Conservation (phyloP, 176 grass and related monocot genomes). For the Secale cereale region DNA sequence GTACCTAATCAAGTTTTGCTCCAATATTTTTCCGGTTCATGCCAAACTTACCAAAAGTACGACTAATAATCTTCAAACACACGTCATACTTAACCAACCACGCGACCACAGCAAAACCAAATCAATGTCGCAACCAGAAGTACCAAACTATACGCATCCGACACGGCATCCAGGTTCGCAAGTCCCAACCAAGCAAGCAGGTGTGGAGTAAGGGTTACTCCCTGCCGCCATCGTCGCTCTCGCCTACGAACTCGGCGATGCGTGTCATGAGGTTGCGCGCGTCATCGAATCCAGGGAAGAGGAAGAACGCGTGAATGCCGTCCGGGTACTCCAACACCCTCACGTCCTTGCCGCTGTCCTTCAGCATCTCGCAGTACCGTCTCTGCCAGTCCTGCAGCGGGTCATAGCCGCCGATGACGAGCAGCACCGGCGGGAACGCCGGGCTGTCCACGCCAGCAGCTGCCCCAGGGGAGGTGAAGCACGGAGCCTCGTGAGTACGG, state of each 20-base stretch:
- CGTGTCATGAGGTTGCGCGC: constrained; percentile 30
- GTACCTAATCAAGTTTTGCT: background rate
- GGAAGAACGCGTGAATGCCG: constrained; percentile 64
- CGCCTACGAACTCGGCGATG: constrained; percentile 39
- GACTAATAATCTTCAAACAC: background rate
- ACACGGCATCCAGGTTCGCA: background rate
- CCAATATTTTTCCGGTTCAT: background rate
- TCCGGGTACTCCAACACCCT: constrained; percentile 53
- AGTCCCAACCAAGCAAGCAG: background rate
- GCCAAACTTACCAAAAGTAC: background rate
- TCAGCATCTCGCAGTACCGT: constrained; percentile 42
- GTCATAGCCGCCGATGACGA: constrained; percentile 56
- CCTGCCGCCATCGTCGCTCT: background rate
- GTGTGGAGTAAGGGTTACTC: background rate
- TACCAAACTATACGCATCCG: background rate
- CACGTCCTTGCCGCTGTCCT: constrained; percentile 22
- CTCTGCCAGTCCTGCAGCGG: constrained; percentile 63
- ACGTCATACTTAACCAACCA: background rate
- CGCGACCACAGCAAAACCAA: background rate
- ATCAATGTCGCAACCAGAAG: background rate
- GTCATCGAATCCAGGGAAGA: constrained; percentile 42
- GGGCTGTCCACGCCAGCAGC: background rate
- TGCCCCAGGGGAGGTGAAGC: background rate
- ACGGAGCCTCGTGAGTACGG: constrained; percentile 46
- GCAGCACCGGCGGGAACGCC: constrained; percentile 43